phyloP scores from a whole-genome alignment of 2,329 filamentous ascomycete genomes.

The Cytospora schulzeri region DNA sequence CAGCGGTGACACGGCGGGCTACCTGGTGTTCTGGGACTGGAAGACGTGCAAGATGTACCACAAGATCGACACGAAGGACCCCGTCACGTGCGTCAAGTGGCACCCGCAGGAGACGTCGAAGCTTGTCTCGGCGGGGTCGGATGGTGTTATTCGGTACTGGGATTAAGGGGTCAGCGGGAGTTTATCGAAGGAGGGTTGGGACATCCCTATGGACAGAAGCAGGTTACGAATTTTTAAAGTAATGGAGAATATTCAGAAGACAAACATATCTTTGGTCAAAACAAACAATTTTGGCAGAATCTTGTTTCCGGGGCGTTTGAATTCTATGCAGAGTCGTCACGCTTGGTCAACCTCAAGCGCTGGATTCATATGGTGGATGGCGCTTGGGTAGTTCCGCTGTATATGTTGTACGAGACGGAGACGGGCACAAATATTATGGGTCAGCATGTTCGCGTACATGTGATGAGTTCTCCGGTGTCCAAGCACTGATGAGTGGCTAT shows the following conservation, averaged over 20 bases:
- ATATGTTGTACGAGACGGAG: too few relatives aligned
- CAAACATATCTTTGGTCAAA: too few relatives aligned
- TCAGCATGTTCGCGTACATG: too few relatives aligned
- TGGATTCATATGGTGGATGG: too few relatives aligned
- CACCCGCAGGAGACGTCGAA: slow-evolving; percentile 97
- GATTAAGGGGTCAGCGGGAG: slow-evolving; percentile 59
- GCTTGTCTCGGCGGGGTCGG: slow-evolving; percentile 85
- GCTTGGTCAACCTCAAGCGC: too few relatives aligned
- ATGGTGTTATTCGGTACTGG: slow-evolving; percentile 90
- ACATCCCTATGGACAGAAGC: not conserved
- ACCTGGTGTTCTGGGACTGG: slow-evolving; percentile 97
- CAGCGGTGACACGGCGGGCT: slow-evolving; percentile 85
- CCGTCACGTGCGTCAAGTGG: slow-evolving; percentile 88
- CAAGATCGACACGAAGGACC: slow-evolving; percentile 85
- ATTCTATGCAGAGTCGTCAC: too few relatives aligned
- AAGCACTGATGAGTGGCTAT: too few relatives aligned
- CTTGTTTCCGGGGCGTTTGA: too few relatives aligned
- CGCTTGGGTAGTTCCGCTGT: too few relatives aligned
- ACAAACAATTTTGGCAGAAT: too few relatives aligned
- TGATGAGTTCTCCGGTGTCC: too few relatives aligned
- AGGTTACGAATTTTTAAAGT: not conserved
- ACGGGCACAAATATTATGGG: too few relatives aligned
- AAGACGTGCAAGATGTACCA: slow-evolving; percentile 99
- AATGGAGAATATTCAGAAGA: not conserved
- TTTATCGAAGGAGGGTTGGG: not conserved